phyloP scores from a whole-genome alignment of 805 yeast genomes.

The Metschnikowia noctiluminum region DNA sequence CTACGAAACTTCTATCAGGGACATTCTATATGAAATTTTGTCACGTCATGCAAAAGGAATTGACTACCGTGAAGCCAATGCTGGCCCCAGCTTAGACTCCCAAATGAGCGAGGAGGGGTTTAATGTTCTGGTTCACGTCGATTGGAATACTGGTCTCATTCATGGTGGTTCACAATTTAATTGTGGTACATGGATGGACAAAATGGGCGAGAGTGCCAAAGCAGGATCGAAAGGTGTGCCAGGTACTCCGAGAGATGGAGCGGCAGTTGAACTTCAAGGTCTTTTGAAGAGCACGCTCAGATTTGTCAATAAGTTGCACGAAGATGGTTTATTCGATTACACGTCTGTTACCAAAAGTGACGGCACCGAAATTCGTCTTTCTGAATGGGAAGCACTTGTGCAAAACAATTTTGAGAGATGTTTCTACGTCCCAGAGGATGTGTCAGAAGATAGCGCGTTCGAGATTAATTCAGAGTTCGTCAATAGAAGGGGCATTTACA shows the following conservation, averaged over 20 bases:
- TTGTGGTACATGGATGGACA: constrained; percentile 99
- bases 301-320: constrained; percentile 63
- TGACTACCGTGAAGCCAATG: constrained; percentile 89
- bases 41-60: constrained; percentile 89
- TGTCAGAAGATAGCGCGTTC: constrained; percentile 56
- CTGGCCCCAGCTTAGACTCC: constrained; percentile 82
- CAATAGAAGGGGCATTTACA: constrained; percentile 91
- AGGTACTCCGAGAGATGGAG: constrained; percentile 97
- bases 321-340: constrained; percentile 54
- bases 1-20: constrained; percentile 65
- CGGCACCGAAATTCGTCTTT: constrained; percentile 54
- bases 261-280: constrained; percentile 90
- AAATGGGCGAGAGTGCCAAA: constrained; percentile 90
- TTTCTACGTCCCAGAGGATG: constrained; percentile 69
- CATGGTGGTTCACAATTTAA: constrained; percentile 90
- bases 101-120: constrained; percentile 94
- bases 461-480: constrained; percentile 63
- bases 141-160: constrained; percentile 84
- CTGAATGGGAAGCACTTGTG: constrained; percentile 69
- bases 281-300: constrained; percentile 78
- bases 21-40: constrained; percentile 76
- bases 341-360: constrained; percentile 54
- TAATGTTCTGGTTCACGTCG: constrained; percentile 74
- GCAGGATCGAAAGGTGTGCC: constrained; percentile 91
- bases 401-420: constrained; percentile 74